Evolutionary conservation across 1,284 basidiomycete species (phyloP).

Genomic region (Gymnopus androsaceus): DNA sequence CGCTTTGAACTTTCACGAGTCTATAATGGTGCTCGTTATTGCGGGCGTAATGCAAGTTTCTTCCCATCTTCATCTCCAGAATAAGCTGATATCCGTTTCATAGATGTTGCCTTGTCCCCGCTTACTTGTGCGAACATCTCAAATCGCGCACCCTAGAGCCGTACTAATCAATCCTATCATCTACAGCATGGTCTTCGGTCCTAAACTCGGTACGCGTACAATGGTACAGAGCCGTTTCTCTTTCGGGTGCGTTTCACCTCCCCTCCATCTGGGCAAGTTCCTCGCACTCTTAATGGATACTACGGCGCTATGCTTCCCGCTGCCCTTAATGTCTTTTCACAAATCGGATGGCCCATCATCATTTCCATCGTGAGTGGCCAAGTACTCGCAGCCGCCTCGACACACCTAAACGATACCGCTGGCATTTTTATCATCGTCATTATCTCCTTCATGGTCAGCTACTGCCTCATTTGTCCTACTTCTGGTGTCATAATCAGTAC

Average conservation of each 20-base stretch:
- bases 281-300: constrained; percentile 41
- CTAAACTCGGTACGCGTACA: constrained; percentile 59
- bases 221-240: constrained; percentile 51
- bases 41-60: constrained; percentile 55
- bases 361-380: constrained; percentile 79
- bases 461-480: too few relatives aligned
- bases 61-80: neutral
- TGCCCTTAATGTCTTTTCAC: constrained; percentile 61
- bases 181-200: constrained; percentile 56
- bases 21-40: constrained; percentile 52
- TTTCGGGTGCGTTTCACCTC: constrained; percentile 48
- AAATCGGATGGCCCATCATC: constrained; percentile 72
- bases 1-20: constrained; percentile 52
- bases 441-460: constrained; percentile 62
- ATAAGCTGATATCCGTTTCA: constrained; percentile 7
- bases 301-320: constrained; percentile 65
- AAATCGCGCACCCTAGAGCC: constrained; percentile 15
- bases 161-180: constrained; percentile 20
- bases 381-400: constrained; percentile 62
- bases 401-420: constrained; percentile 49
- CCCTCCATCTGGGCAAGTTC: too few relatives aligned
- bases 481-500: too few relatives aligned
- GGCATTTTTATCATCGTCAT: constrained; percentile 81
- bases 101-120: constrained; percentile 41
- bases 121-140: constrained; percentile 66